Conservation (phyloP, 2,329 filamentous ascomycete species). For the Lachnellula hyalina region DNA sequence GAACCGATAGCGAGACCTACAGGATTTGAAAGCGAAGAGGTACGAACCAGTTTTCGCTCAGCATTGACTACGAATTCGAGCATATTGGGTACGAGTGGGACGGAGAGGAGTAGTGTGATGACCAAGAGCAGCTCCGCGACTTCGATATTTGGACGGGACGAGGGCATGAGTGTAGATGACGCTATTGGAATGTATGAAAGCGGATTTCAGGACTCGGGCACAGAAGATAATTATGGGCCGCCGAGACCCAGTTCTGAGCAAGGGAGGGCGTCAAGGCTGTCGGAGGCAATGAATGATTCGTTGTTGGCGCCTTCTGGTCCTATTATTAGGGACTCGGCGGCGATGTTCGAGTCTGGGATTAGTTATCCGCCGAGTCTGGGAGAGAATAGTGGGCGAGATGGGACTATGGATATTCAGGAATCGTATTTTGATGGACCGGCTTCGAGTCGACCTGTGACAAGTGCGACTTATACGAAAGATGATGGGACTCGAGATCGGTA, state of each 20-base stretch:
- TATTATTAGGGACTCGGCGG: slow-evolving; percentile 35
- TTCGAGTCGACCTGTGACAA: slow-evolving; percentile 12
- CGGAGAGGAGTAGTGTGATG: slow-evolving; percentile 75
- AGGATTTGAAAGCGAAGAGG: slow-evolving; percentile 32
- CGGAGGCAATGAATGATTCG: slow-evolving; percentile 25
- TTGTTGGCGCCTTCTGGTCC: slow-evolving; percentile 9
- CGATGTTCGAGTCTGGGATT: slow-evolving; percentile 34
- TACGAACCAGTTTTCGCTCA: slow-evolving; percentile 55
- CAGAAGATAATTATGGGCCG: slow-evolving; percentile 34
- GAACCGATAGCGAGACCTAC: slow-evolving; percentile 24
- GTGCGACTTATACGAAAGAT: slow-evolving; percentile 9
- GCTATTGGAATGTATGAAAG: slow-evolving; percentile 67
- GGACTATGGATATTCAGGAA: slow-evolving; percentile 10
- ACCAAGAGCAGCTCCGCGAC: slow-evolving; percentile 74
- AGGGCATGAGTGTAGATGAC: slow-evolving; percentile 59
- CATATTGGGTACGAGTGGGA: slow-evolving; percentile 55
- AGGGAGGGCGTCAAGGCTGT: slow-evolving; percentile 15
- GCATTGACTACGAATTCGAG: slow-evolving; percentile 56
- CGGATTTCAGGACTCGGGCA: slow-evolving; percentile 50
- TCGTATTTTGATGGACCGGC: slow-evolving; percentile 12
- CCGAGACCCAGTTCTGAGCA: slow-evolving; percentile 21
- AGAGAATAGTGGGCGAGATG: slow-evolving; percentile 8
- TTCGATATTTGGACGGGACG: slow-evolving; percentile 50
- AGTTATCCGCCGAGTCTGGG: slow-evolving; percentile 40
- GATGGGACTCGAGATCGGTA: slow-evolving; percentile 64